A percentile compares a stretch with the other conserved stretches of the same genome.
phyloP scores from a whole-genome alignment of 257 asterid genomes.

The Apocynum venetum region DNA sequence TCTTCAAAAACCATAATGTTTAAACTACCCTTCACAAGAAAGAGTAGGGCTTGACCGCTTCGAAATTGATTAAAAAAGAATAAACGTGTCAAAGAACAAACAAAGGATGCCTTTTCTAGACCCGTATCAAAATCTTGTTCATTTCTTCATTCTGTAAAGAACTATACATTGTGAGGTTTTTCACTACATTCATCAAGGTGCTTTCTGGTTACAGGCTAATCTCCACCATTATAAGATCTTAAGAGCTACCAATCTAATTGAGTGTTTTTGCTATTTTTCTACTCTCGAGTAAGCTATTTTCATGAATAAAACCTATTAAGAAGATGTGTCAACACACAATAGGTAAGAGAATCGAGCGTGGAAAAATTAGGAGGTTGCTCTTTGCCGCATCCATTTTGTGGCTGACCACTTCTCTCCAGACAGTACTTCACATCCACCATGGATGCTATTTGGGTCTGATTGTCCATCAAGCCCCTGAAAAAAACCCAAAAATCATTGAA shows the following conservation, averaged over 20 bases:
- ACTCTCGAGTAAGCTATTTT: neutral
- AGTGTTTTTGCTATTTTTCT: neutral
- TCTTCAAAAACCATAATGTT: too few relatives aligned
- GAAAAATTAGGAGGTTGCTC: constrained; percentile 23
- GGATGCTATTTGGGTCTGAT: constrained; percentile 66
- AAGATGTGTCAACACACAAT: neutral
- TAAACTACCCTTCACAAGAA: too few relatives aligned
- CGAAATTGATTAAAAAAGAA: too few relatives aligned
- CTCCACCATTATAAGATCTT: neutral
- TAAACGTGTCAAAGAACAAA: too few relatives aligned
- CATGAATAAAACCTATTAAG: neutral
- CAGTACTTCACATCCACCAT: constrained; percentile 80
- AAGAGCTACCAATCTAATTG: neutral
- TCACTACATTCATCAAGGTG: neutral
- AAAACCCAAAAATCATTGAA: neutral
- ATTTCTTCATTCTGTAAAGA: neutral
- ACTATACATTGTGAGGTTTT: neutral
- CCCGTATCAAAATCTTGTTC: neutral
- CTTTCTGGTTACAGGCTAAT: neutral
- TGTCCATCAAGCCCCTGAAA: constrained; percentile 76
- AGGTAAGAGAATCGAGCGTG: neutral
- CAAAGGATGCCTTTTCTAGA: neutral
- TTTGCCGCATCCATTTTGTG: constrained; percentile 91
- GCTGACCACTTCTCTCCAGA: constrained; percentile 94
- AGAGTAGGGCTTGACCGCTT: too few relatives aligned